Percentiles rank a stretch among this genome's conserved stretches.
phyloP scores from a whole-genome alignment of 2,329 filamentous ascomycete genomes.

The Fusarium heterosporum region DNA sequence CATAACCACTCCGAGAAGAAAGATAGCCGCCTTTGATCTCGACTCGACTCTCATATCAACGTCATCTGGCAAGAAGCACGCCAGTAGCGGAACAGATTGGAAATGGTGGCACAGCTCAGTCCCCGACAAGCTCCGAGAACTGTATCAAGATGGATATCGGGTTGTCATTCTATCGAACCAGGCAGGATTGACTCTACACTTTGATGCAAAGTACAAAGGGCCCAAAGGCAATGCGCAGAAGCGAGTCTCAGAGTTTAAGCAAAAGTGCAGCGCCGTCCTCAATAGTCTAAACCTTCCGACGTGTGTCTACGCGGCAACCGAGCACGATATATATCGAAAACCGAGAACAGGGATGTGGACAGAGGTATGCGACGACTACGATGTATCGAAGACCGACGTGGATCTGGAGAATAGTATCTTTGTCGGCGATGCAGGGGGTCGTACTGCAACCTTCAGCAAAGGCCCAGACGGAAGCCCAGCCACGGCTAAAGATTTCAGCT shows the following conservation, averaged over 20 bases:
- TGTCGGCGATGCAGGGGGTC: conserved; percentile 85
- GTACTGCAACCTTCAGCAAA: conserved; percentile 56
- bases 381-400: conserved; percentile 67
- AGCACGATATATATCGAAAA: conserved; percentile 85
- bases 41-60: conserved; percentile 90
- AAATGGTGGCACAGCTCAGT: conserved; percentile 89
- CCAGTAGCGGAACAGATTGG: conserved; percentile 81
- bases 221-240: conserved; percentile 71
- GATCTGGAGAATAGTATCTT: conserved; percentile 81
- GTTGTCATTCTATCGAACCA: conserved; percentile 91
- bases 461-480: conserved; percentile 40
- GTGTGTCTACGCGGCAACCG: conserved; percentile 87
- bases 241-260: conserved; percentile 83
- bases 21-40: conserved; percentile 79
- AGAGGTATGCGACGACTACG: conserved; percentile 68
- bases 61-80: conserved; percentile 83
- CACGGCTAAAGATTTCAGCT: conserved; percentile 69
- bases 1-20: conserved; percentile 57
- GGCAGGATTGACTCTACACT: conserved; percentile 80
- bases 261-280: conserved; percentile 78
- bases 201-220: conserved; percentile 73
- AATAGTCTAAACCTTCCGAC: conserved; percentile 79
- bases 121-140: conserved; percentile 71
- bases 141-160: conserved; percentile 78
- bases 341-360: conserved; percentile 91